Percentiles rank a stretch among this genome's conserved stretches.
Conservation (phyloP, 139 green algal species). For the Coelastrella sp. region DNA sequence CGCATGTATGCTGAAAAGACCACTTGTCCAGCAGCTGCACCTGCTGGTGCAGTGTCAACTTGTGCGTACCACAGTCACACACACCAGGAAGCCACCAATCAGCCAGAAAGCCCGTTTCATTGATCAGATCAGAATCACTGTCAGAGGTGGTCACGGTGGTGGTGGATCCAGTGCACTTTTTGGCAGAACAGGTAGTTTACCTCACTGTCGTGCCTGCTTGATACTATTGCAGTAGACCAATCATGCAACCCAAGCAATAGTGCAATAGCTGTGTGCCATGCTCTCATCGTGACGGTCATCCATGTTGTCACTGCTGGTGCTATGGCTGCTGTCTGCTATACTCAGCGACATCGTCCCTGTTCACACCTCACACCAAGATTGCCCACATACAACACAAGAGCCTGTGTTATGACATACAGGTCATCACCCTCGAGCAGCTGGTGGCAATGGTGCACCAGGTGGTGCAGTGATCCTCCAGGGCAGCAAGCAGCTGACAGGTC, state of each 20-base stretch:
- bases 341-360: too few species aligned
- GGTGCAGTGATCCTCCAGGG: conserved; percentile 47
- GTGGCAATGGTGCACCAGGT: conserved; percentile 39
- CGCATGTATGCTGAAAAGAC: neutral
- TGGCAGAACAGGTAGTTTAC: conserved; percentile 15
- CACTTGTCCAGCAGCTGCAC: neutral
- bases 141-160: conserved; percentile 45
- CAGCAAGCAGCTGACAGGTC: conserved; percentile 13
- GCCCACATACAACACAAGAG: too few species aligned
- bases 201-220: neutral
- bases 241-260: too few species aligned
- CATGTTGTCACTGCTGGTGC: too few species aligned
- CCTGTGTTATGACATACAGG: too few species aligned
- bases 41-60: neutral
- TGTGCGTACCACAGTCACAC: neutral
- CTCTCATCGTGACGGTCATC: too few species aligned
- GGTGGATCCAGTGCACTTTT: conserved; percentile 21
- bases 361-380: too few species aligned
- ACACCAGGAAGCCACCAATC: conserved; percentile 24
- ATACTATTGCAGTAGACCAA: neutral
- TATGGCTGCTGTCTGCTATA: too few species aligned
- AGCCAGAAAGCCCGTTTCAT: conserved; percentile 38
- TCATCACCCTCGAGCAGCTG: conserved; percentile 33
- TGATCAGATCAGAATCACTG: conserved; percentile 40
- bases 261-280: too few species aligned